Percentiles rank a stretch among this genome's conserved stretches.
Conservation (phyloP, 2,329 filamentous ascomycete species). For the Colletotrichum neosansevieriae region DNA sequence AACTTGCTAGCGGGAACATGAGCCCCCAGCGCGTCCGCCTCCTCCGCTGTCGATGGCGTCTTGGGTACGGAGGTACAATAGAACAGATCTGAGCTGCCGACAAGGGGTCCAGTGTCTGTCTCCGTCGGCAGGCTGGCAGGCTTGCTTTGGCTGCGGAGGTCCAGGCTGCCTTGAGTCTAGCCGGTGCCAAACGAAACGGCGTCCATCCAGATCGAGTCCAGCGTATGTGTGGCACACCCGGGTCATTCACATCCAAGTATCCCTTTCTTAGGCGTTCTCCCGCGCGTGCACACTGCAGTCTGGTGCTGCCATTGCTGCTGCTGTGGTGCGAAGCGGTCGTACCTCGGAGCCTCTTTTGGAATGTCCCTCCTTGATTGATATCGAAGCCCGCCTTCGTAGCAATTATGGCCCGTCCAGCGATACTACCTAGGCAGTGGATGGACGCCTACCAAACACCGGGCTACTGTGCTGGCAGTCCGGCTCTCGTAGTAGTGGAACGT, state of each 20-base stretch:
- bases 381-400: slow-evolving; percentile 18
- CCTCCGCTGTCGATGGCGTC: slow-evolving; percentile 27
- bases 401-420: neutral
- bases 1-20: slow-evolving; percentile 23
- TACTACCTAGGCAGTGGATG: neutral
- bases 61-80: too few species aligned
- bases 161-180: slow-evolving; percentile 7
- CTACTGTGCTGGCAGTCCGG: slow-evolving; percentile 9
- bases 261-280: slow-evolving; percentile 6
- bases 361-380: slow-evolving; percentile 47
- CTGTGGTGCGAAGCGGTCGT: slow-evolving; percentile 45
- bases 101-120: too few species aligned
- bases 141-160: neutral
- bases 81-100: slow-evolving; percentile 7
- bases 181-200: slow-evolving; percentile 35
- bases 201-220: slow-evolving; percentile 35
- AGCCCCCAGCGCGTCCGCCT: slow-evolving; percentile 27
- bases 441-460: slow-evolving; percentile 15
- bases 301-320: too few species aligned
- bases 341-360: slow-evolving; percentile 47
- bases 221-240: slow-evolving; percentile 21
- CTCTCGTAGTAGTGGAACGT: slow-evolving; percentile 10
- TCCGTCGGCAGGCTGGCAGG: too few species aligned
- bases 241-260: slow-evolving; percentile 29
- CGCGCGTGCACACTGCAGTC: too few species aligned